phyloP scores from a whole-genome alignment of 163 green algal species.

The Coccomyxa subellipsoidea region DNA sequence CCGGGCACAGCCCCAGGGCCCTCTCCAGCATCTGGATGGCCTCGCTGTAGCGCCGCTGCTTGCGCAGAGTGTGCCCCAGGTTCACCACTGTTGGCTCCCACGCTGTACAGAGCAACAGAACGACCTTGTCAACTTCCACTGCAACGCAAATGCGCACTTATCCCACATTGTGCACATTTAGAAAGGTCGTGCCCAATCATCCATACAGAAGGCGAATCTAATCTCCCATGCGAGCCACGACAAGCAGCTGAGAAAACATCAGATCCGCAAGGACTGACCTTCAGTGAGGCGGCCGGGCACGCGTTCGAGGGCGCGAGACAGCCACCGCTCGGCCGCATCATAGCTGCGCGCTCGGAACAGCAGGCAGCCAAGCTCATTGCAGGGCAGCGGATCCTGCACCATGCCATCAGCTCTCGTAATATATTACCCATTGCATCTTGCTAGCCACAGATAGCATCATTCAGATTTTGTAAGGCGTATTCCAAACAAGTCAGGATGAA shows the following conservation, averaged over 20 bases:
- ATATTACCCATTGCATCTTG: too few relatives aligned
- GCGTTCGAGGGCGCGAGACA: slow-evolving; percentile 60
- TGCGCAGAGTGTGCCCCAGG: slow-evolving; percentile 87
- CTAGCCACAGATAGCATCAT: too few relatives aligned
- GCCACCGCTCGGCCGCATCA: slow-evolving; percentile 48
- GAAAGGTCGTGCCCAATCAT: too few relatives aligned
- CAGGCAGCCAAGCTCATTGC: slow-evolving; percentile 92
- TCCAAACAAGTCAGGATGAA: too few relatives aligned
- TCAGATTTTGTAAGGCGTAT: too few relatives aligned
- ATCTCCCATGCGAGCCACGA: too few relatives aligned
- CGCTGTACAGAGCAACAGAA: slow-evolving; percentile 20
- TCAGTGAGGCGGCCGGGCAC: slow-evolving; percentile 35
- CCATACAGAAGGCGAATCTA: too few relatives aligned
- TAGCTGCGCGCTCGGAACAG: slow-evolving; percentile 69
- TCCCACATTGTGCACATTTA: not conserved
- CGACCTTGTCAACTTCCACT: too few relatives aligned
- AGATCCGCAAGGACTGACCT: slow-evolving; percentile 11
- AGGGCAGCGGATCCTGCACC: slow-evolving; percentile 73
- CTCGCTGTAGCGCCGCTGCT: slow-evolving; percentile 63
- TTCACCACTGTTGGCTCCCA: slow-evolving; percentile 86
- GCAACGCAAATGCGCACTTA: too few relatives aligned
- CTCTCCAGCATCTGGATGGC: slow-evolving; percentile 56
- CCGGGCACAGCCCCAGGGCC: slow-evolving; percentile 60
- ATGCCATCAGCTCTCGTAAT: not conserved
- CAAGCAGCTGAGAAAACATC: not conserved